Evolutionary conservation across 768 basidiomycete genomes (phyloP).

Genomic region (Austroboletus festivus): DNA sequence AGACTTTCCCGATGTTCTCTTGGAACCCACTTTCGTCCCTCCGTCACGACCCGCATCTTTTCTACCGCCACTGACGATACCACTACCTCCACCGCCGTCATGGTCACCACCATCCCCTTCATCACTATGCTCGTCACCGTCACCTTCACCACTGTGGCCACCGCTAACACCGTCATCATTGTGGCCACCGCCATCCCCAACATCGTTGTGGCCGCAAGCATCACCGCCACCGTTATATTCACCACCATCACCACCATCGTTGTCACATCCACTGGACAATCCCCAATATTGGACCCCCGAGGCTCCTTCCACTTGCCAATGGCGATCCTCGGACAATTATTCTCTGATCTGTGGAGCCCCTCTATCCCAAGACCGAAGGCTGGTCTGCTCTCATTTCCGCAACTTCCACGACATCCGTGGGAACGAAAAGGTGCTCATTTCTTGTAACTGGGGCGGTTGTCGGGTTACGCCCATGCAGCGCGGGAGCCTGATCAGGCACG

Average conservation of each 20-base stretch:
- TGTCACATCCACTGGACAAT: background rate
- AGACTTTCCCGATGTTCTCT: background rate
- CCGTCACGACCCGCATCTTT: no score
- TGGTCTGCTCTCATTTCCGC: background rate
- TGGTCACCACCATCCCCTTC: background rate
- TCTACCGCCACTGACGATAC: no score
- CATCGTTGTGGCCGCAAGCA: no score
- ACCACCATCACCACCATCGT: no score
- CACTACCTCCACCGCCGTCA: background rate
- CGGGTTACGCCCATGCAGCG: background rate
- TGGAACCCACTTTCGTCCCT: background rate
- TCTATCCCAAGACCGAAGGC: background rate
- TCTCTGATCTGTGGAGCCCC: background rate
- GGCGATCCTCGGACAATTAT: background rate
- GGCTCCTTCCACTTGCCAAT: background rate
- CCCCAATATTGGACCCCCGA: no score
- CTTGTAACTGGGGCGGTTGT: background rate
- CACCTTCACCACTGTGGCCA: background rate
- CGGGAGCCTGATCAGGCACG: background rate
- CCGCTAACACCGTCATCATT: no score
- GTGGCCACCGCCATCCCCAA: no score
- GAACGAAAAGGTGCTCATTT: background rate
- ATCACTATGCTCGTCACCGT: background rate
- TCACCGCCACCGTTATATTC: no score
- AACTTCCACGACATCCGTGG: background rate